Conservation (phyloP, 139 green algal genomes). For the Gonium pectorale region DNA sequence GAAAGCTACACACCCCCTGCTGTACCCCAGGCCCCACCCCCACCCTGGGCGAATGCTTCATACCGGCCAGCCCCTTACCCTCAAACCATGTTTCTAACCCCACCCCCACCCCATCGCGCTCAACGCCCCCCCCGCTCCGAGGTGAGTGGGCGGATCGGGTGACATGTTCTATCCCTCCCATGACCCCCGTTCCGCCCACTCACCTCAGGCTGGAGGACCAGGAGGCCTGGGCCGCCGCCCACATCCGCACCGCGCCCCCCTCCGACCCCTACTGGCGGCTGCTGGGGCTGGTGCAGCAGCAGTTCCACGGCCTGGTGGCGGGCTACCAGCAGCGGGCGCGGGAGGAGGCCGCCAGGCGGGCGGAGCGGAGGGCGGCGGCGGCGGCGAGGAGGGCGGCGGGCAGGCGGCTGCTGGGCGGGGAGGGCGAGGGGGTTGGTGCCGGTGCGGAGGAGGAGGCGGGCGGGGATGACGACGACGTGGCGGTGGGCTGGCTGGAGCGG, state of each 20-base stretch:
- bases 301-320: conserved; percentile 76
- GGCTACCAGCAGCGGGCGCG: conserved; percentile 61
- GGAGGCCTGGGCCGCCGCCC: conserved; percentile 59
- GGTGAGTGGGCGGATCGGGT: too few species aligned
- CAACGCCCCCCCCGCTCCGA: too few species aligned
- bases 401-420: not conserved
- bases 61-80: too few species aligned
- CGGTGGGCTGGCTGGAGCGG: conserved; percentile 54
- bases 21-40: too few species aligned
- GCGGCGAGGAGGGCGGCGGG: not conserved
- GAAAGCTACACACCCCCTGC: too few species aligned
- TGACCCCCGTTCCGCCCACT: not conserved
- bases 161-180: too few species aligned
- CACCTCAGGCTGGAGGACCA: conserved; percentile 67
- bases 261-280: conserved; percentile 56
- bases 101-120: too few species aligned
- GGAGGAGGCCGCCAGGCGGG: not conserved
- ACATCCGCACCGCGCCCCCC: conserved; percentile 9
- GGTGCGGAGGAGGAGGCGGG: too few species aligned
- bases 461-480: not conserved
- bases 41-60: too few species aligned
- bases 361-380: not conserved
- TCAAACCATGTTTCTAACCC: too few species aligned
- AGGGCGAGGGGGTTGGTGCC: not conserved
- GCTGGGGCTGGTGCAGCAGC: conserved; percentile 60